Evolutionary conservation across 1,284 basidiomycete genomes (phyloP), one percentile per base, ranked within the genome.

Genomic region (Ustilago xerochloae): DNA sequence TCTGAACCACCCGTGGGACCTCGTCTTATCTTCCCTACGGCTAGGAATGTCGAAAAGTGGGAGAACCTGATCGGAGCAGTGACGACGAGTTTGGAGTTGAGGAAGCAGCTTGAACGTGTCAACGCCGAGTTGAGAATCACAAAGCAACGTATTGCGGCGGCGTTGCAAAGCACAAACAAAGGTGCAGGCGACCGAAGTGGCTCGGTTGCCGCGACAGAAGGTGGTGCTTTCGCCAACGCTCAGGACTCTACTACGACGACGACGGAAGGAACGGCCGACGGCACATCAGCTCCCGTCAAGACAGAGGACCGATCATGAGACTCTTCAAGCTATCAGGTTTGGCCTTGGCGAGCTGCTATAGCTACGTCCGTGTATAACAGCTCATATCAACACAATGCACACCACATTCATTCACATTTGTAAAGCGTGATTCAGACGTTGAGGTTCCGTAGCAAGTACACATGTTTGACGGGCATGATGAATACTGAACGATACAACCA

Each of bases 21-120:
- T 1, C 56, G 80, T 6, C 63, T 84, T 9, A 75, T 81, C 35
- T 84, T 81, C 66, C 81, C 83, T 3, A 84, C 83, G 2, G 63
- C 65, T 26, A 62, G 60, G 33, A 84, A 84, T 30, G 70, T 79
- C 13, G 83, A 84, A 43, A 82, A 80, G 55, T 84, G 83, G 82
- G 83, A 84, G 52, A 81, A 80, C 15, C 69, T 84, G 10, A 49
- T 84, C 8, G 83, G 83, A 10, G 83, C 83, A 5, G 79, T 83
- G 8, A 81, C 81, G 29, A 77, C 77, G 26, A 63, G 77, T 7
- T 61, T 84, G 47, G 83, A 84, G 63, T 67, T 84, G 70, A 72
- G 81, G 43, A 81, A 78, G 47, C 79, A 82, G 54, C 45, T 82
- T 32, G 83, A 84, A 33, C 39, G 80, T 29, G 83, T 81, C 8